These are phyloP conservation scores for Mrakia gelida DNA, from an alignment of 768 basidiomycete genomes.

Conservation along the genomic window DNA sequence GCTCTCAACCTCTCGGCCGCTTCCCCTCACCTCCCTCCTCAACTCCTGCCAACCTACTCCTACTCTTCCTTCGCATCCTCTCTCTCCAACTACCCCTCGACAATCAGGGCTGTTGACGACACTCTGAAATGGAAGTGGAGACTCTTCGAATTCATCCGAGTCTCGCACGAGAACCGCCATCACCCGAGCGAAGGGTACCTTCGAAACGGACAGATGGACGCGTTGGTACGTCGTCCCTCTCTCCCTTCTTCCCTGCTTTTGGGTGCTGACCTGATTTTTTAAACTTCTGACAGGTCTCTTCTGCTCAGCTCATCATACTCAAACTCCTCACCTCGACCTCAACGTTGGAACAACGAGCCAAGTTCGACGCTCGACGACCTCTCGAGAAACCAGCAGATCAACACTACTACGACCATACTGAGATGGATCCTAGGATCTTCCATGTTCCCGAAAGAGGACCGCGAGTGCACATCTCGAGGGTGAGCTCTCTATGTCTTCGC, in stretches of 20 bases:
- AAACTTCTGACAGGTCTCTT: background rate
- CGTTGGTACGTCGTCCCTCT: background rate
- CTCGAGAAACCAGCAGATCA: background rate
- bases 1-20: background rate
- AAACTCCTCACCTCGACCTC: background rate
- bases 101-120: background rate
- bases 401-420: background rate
- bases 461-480: background rate
- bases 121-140: background rate
- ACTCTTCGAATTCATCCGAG: background rate
- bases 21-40: background rate
- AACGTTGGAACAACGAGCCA: background rate
- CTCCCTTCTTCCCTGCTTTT: background rate
- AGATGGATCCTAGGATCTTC: background rate
- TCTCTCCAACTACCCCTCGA: background rate
- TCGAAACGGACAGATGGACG: background rate
- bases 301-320: background rate
- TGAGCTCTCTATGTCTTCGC: background rate
- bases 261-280: background rate
- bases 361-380: background rate
- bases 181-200: background rate
- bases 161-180: background rate
- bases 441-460: background rate
- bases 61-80: background rate
- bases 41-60: background rate